These are phyloP conservation scores for Apiospora hydei DNA, from an alignment of 2,329 filamentous ascomycete species.

Conservation along the genomic window DNA sequence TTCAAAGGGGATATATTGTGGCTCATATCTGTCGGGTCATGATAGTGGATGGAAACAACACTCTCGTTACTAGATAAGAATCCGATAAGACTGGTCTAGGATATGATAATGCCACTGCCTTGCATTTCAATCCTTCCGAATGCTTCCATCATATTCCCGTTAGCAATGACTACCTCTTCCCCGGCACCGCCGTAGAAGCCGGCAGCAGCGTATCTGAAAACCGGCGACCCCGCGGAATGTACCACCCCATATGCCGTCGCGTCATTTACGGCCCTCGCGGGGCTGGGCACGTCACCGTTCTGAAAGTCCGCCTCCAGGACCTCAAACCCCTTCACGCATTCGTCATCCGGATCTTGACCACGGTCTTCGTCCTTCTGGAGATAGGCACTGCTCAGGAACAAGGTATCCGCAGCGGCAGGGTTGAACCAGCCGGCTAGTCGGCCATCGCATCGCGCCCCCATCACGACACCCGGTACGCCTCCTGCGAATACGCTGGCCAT, in stretches of 20 bases:
- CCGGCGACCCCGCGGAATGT: neutral
- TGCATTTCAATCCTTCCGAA: neutral
- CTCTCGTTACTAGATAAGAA: too few relatives aligned
- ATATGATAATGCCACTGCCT: neutral
- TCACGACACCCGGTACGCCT: neutral
- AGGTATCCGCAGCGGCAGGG: neutral
- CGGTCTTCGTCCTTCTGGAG: neutral
- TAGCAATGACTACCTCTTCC: neutral
- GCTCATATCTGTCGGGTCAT: too few relatives aligned
- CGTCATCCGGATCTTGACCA: neutral
- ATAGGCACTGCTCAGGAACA: neutral
- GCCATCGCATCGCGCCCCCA: neutral
- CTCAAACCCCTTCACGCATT: neutral
- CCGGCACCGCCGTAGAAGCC: neutral
- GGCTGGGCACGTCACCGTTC: neutral
- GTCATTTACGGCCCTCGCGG: neutral
- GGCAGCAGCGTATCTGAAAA: constrained; percentile 8
- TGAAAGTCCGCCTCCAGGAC: too few relatives aligned
- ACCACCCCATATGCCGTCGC: neutral
- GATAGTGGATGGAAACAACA: too few relatives aligned
- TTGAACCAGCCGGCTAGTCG: neutral
- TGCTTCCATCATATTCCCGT: neutral
- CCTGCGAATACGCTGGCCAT: neutral
- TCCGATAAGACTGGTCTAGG: too few relatives aligned
- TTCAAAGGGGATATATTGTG: neutral